Base-by-base conservation (phyloP, 2,329 filamentous ascomycete genomes). In the Pezicula radicicola region DNA sequence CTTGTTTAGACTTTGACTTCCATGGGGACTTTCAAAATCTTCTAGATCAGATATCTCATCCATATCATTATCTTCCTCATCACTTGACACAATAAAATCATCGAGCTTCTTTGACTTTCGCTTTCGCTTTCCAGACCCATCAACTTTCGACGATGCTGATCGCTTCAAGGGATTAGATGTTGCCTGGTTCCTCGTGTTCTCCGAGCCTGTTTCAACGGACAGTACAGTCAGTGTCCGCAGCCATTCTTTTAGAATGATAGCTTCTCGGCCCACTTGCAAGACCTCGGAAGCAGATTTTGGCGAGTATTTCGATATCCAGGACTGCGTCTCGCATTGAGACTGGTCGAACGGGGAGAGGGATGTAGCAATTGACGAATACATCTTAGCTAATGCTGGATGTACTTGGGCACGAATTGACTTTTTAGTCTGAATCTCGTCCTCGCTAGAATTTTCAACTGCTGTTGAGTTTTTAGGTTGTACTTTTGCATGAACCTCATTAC, bases 291-390 rank as follows among this genome's bases (percentile, higher is more conserved):
- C 84, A 35, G 71, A 75, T 25, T 68, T 71, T 0, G 94, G 94
- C 0, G 88, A 83, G 70, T 97, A 96, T 63, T 97, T 97, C 39
- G 93, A 86, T 2, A 77, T 68, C 94, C 94, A 99, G 8, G 83
- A 71, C 27, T 79, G 71, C 2, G 75, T 76, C 64, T 97, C 93
- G 60, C 88, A 96, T 46, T 78, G 79, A 8, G 85, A 88, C 55
- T 74, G 80, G 66, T 99, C 94, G 63, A 92, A 97, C 0, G 92
- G 85, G 4, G 89, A 92, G 12, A 92, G 74, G 0, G 76, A 76
- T 1, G 75, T 76, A 42, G 76, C 70, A 30, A 97, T 76, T 0
- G 77, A 75, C 3, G 74, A 67, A 60, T 85, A 89, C 2, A 91
- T 72, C 2, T 75, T 74, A 12, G 67, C 61, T 44, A 94, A 67